These are phyloP conservation scores for Suillus hirtellus DNA, from an alignment of 768 basidiomycete genomes.

Conservation along the genomic window DNA sequence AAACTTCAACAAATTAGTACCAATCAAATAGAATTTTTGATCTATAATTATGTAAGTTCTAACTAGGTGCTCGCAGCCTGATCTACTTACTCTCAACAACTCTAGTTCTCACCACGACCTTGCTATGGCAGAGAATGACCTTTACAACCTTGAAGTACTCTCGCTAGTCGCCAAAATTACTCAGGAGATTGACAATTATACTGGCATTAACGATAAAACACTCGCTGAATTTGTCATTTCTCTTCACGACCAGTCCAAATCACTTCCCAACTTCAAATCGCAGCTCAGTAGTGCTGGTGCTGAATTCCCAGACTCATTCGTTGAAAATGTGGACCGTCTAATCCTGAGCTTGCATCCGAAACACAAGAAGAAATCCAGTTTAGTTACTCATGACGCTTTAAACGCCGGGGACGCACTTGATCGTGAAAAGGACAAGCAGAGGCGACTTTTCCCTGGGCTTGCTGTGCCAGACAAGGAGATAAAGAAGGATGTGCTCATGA, in stretches of 20 bases:
- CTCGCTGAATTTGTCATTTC: slow-evolving; percentile 93
- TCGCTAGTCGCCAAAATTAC: slow-evolving; percentile 90
- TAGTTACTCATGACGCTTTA: slow-evolving; percentile 38
- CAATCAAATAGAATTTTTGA: no score
- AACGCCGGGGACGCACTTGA: slow-evolving; percentile 31
- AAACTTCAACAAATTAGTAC: no score
- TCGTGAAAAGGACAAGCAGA: slow-evolving; percentile 71
- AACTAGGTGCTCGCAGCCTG: no score
- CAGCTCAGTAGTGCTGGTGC: slow-evolving; percentile 78
- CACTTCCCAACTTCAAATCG: slow-evolving; percentile 75
- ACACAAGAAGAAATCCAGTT: slow-evolving; percentile 71
- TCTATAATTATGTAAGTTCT: no score
- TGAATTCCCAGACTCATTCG: slow-evolving; percentile 85
- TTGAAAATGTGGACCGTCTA: slow-evolving; percentile 92
- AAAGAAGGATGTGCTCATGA: slow-evolving; percentile 78
- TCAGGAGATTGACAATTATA: slow-evolving; percentile 90
- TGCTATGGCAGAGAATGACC: slow-evolving; percentile 67
- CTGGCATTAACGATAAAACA: slow-evolving; percentile 84
- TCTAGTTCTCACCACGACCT: slow-evolving; percentile 12
- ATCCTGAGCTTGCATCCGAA: slow-evolving; percentile 95
- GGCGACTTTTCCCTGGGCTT: slow-evolving; percentile 88
- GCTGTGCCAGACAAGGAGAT: slow-evolving; percentile 73
- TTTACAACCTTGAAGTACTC: slow-evolving; percentile 91
- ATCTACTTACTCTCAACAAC: not conserved
- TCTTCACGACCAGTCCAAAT: slow-evolving; percentile 83